Base-by-base conservation (phyloP, 78 protist genomes). In the Guillardia theta region DNA sequence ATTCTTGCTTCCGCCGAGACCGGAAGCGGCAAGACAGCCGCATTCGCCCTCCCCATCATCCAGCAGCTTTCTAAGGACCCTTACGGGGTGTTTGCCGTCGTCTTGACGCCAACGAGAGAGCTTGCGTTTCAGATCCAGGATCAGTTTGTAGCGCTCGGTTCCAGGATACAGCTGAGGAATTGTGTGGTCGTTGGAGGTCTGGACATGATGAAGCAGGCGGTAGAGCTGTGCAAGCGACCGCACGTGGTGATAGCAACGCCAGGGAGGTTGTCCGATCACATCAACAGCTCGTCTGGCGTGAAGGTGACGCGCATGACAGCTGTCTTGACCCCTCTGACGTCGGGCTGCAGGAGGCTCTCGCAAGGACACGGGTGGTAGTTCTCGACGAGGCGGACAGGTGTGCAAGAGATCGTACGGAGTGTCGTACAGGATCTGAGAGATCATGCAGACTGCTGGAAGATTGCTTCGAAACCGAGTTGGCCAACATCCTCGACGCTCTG, bases 231-330 rank as follows among this genome's bases (percentile, higher is more conserved):
- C 6, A 48, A 93, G 62, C 37, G 94, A 41, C 99, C 99, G 44
- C 99, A 99, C 94, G 78, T 98, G 30, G 95, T 99, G 21, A 95
- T 99, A 21, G 99, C 98, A n/a, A 99, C 99, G 12, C 99, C 99
- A 0, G 99, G 70, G 21, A 6, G 39, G 4, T 58, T 99, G 37
- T 53, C 77, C 3, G 93, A 94, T 46, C 93, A 94, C 54, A 27
- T 94, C 33, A 50, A 53, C 58, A 21, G 37, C 58, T 36, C 58
- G 30, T n/a, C 0, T 43, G 33, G 88, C 43, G 88, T 70, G n/a
- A n/a, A n/a, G n/a, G n/a, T n/a, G n/a, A n/a, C n/a, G n/a, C n/a
- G n/a, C n/a, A n/a, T n/a, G n/a, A n/a, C n/a, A n/a, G n/a, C n/a
- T n/a, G n/a, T n/a, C n/a, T n/a, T n/a, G n/a, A n/a, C n/a, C n/a